A percentile compares a stretch with the other conserved stretches of the same genome.
Conservation (phyloP, 2,329 filamentous ascomycete genomes). For the Albophoma yamanashiensis region DNA sequence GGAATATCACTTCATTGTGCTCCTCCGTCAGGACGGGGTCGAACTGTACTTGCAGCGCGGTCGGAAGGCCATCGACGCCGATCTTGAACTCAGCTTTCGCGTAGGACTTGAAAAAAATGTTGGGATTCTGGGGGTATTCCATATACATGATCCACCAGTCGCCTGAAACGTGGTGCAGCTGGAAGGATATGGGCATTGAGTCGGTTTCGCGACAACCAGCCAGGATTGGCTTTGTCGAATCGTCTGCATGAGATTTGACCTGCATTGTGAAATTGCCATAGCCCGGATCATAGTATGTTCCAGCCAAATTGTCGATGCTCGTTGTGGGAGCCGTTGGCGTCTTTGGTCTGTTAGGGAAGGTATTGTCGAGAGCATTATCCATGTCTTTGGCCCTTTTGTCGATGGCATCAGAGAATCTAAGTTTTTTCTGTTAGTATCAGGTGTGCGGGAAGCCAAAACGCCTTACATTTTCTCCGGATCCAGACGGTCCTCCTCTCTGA, state of each 20-base stretch:
- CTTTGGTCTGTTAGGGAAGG: neutral
- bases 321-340: neutral
- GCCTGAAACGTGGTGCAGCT: slow-evolving; percentile 17
- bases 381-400: neutral
- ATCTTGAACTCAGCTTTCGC: neutral
- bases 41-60: neutral
- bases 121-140: neutral
- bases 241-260: neutral
- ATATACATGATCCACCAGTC: slow-evolving; percentile 14
- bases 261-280: neutral
- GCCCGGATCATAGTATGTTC: neutral
- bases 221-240: slow-evolving; percentile 12
- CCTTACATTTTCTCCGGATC: slow-evolving; percentile 7
- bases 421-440: neutral
- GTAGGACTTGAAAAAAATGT: neutral
- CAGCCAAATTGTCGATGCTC: neutral
- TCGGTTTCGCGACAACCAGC: slow-evolving; percentile 11
- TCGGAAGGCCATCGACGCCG: neutral
- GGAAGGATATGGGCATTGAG: neutral
- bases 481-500: slow-evolving; percentile 11
- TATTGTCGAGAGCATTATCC: neutral
- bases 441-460: neutral
- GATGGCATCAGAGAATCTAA: neutral
- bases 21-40: neutral
- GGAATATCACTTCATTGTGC: neutral